Conservation (phyloP, 345 rosid species). For the Murraya paniculata region DNA sequence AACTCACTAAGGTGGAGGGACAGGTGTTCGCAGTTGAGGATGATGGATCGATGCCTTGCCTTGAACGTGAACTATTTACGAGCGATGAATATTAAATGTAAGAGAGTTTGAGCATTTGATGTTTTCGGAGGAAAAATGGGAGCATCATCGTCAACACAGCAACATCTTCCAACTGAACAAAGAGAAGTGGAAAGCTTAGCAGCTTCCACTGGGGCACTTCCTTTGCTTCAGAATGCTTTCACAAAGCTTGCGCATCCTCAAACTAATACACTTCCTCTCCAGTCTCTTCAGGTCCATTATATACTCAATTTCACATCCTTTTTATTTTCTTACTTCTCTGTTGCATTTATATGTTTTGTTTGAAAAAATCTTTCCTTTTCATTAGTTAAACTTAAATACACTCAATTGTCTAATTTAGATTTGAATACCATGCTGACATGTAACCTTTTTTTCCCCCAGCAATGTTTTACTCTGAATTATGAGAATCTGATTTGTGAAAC, state of each 20-base stretch:
- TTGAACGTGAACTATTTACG: background rate
- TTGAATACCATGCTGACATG: background rate
- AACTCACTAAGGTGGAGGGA: background rate
- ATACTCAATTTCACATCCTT: background rate
- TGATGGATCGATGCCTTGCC: background rate
- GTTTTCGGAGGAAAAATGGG: slow-evolving; percentile 45
- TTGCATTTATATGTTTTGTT: background rate
- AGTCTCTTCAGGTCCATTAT: slow-evolving; percentile 55
- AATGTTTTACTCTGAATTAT: slow-evolving; percentile 53
- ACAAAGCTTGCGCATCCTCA: slow-evolving; percentile 61
- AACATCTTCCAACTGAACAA: slow-evolving; percentile 39
- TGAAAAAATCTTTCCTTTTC: background rate
- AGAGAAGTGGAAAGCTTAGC: slow-evolving; percentile 65
- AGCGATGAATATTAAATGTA: background rate
- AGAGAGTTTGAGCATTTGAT: background rate
- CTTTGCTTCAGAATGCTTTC: slow-evolving; percentile 60
- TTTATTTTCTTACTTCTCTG: background rate
- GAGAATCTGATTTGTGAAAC: slow-evolving; percentile 39
- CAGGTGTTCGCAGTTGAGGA: background rate
- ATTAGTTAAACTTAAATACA: background rate
- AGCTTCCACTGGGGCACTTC: slow-evolving; percentile 71
- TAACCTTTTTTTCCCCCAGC: slow-evolving; percentile 32
- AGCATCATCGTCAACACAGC: slow-evolving; percentile 66
- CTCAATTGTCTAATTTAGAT: background rate
- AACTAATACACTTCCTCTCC: slow-evolving; percentile 41